Conservation (phyloP, 192 early-diverging fungal genomes). For the Coemansia erecta region DNA sequence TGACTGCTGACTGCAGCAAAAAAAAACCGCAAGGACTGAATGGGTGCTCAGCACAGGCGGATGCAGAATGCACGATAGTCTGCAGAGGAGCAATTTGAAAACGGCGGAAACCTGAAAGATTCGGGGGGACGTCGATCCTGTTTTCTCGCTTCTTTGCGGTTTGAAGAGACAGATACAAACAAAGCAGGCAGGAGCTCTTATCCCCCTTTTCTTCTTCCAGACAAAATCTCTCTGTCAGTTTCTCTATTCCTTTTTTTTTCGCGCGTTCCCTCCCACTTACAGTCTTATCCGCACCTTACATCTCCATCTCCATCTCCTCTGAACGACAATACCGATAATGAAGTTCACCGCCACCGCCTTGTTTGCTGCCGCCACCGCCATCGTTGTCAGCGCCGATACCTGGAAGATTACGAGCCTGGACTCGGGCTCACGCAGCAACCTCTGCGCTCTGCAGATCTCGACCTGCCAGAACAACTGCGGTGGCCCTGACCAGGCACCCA, state of each 20-base stretch:
- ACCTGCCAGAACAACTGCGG: slow-evolving; percentile 55
- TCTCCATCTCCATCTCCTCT: background rate
- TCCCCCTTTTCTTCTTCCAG: background rate
- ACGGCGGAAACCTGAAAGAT: background rate
- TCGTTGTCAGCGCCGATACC: slow-evolving; percentile 16
- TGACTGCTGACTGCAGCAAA: background rate
- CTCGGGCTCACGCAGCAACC: slow-evolving; percentile 32
- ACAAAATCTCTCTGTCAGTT: too few species aligned
- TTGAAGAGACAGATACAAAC: too few species aligned
- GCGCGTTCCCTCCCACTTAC: background rate
- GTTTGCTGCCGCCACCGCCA: slow-evolving; percentile 19
- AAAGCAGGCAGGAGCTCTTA: background rate
- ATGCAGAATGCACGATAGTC: too few species aligned
- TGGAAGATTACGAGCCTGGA: slow-evolving; percentile 47
- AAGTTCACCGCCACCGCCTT: slow-evolving; percentile 21
- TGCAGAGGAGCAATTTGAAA: too few species aligned
- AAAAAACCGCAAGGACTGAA: background rate
- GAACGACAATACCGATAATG: slow-evolving; percentile 17
- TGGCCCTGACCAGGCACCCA: slow-evolving; percentile 36
- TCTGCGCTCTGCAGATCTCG: slow-evolving; percentile 45
- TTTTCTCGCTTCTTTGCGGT: background rate
- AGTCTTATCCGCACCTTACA: too few species aligned
- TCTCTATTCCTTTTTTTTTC: background rate
- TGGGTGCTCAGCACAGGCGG: too few species aligned
- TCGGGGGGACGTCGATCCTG: too few species aligned